Evolutionary conservation across 768 basidiomycete genomes (phyloP).

Genomic region (Mycena polygramma): DNA sequence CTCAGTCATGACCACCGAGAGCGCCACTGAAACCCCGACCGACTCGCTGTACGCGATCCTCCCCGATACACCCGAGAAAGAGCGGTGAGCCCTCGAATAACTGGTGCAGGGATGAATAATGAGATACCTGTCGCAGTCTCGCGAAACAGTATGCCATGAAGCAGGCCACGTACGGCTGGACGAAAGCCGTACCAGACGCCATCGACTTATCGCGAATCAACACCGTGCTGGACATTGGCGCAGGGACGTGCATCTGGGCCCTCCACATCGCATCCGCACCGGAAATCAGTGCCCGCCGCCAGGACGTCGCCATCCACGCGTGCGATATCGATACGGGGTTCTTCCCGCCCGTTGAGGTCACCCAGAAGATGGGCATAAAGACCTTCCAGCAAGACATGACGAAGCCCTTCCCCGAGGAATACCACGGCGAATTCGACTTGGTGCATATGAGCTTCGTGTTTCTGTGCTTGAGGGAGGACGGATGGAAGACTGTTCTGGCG

Average conservation of each 20-base stretch:
- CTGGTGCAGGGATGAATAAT: not conserved
- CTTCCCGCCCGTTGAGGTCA: not conserved
- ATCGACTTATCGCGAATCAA: constrained; percentile 14
- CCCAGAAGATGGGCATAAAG: constrained; percentile 20
- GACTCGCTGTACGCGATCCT: not conserved
- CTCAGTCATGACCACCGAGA: too few relatives aligned
- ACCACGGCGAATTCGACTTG: constrained; percentile 35
- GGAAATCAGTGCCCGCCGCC: constrained; percentile 6
- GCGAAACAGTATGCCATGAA: constrained; percentile 31
- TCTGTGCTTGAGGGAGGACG: constrained; percentile 29
- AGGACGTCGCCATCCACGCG: constrained; percentile 18
- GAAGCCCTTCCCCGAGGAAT: constrained; percentile 29
- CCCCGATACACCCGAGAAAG: too few relatives aligned
- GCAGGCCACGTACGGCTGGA: constrained; percentile 27
- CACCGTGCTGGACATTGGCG: constrained; percentile 34
- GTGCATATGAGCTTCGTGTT: constrained; percentile 35
- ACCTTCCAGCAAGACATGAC: constrained; percentile 39
- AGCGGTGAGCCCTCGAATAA: too few relatives aligned
- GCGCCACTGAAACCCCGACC: too few relatives aligned
- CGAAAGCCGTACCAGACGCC: constrained; percentile 19
- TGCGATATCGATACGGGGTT: constrained; percentile 38
- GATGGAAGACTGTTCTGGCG: constrained; percentile 29
- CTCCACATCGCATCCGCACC: constrained; percentile 31
- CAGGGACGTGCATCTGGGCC: constrained; percentile 37
- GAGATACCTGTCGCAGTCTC: not conserved